phyloP scores from a whole-genome alignment of 225 moss, liverwort and hornwort genomes.

The Anthoceros angustus region DNA sequence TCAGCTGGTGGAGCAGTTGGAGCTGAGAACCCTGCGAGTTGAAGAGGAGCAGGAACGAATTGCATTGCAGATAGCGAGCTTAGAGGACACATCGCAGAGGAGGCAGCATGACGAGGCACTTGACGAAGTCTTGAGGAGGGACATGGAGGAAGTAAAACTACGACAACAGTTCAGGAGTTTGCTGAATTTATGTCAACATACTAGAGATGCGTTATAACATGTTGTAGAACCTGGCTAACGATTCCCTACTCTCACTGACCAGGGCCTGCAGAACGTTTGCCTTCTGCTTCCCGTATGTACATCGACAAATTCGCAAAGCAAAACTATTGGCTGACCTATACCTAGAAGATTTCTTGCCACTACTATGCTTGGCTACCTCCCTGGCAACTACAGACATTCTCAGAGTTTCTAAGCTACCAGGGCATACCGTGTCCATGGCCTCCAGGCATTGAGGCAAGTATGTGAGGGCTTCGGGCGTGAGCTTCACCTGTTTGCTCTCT shows the following conservation, averaged over 20 bases:
- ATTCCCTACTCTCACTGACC: constrained; percentile 11
- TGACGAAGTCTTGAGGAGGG: not conserved
- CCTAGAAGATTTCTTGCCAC: constrained; percentile 54
- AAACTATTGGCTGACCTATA: constrained; percentile 50
- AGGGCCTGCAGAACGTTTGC: constrained; percentile 48
- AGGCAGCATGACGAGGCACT: not conserved
- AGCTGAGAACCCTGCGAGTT: not conserved
- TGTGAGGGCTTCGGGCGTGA: constrained; percentile 23
- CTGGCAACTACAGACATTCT: constrained; percentile 55
- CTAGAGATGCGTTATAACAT: not conserved
- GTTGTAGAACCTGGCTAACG: not conserved
- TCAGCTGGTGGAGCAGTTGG: not conserved
- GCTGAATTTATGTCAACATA: not conserved
- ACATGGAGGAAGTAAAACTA: not conserved
- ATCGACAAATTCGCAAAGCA: constrained; percentile 52
- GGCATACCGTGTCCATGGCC: constrained; percentile 51
- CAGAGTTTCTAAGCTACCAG: constrained; percentile 50
- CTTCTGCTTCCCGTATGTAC: constrained; percentile 77
- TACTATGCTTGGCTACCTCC: constrained; percentile 30
- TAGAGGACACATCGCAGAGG: not conserved
- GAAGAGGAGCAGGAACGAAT: not conserved
- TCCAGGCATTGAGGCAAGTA: constrained; percentile 40
- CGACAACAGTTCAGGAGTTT: not conserved
- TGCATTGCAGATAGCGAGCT: not conserved
- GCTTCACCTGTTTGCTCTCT: constrained; percentile 28